A percentile compares a stretch with the other conserved stretches of the same genome.
Conservation (phyloP, 2,329 filamentous ascomycete genomes). For the Fusarium beomiforme region DNA sequence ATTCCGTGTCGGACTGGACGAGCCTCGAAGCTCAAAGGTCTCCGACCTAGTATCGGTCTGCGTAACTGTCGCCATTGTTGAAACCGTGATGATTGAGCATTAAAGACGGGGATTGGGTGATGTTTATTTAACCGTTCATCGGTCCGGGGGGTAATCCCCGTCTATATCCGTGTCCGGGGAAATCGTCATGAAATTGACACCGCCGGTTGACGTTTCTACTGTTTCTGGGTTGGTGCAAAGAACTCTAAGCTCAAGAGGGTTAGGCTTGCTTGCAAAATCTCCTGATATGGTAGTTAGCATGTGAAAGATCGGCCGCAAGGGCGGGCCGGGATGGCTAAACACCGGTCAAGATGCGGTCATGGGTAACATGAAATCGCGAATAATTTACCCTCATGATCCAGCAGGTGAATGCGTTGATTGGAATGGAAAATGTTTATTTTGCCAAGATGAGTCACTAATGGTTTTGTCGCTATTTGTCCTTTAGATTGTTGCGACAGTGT, state of each 20-base stretch:
- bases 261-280: neutral
- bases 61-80: slow-evolving; percentile 14
- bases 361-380: neutral
- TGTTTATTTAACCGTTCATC: slow-evolving; percentile 12
- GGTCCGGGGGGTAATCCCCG: neutral
- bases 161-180: neutral
- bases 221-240: fast-evolving
- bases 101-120: neutral
- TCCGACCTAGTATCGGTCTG: neutral
- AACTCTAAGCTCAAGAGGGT: neutral
- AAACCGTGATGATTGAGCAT: fast-evolving
- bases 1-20: fast-evolving
- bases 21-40: neutral
- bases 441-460: fast-evolving
- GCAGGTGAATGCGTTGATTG: neutral
- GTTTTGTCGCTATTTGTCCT: fast-evolving
- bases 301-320: neutral
- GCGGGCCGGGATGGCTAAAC: slow-evolving; percentile 24
- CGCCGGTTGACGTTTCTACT: neutral
- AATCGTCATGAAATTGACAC: neutral
- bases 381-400: neutral
- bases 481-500: neutral
- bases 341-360: neutral
- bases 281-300: neutral
- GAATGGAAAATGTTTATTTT: fast-evolving